Evolutionary conservation across 306 rosid genomes (phyloP).

Genomic region (Quercus alba): DNA sequence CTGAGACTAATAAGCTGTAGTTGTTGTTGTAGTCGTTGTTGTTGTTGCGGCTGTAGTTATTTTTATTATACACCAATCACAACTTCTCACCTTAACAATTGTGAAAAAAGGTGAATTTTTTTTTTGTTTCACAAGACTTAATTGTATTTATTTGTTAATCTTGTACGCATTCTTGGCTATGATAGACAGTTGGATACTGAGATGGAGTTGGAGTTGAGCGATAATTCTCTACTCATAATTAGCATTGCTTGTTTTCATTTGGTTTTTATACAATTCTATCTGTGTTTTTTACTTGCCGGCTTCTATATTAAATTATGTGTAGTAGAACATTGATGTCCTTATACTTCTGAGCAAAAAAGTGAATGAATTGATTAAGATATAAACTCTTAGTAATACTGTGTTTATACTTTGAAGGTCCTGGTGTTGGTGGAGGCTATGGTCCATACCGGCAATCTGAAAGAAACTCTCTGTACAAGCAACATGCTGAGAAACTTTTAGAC

Average conservation of each 20-base stretch:
- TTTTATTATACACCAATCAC: no score
- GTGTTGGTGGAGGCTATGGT: slow-evolving; percentile 89
- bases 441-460: slow-evolving; percentile 95
- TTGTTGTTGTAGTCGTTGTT: no score
- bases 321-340: not conserved
- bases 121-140: not conserved
- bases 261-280: not conserved
- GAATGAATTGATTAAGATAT: not conserved
- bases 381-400: slow-evolving; percentile 13
- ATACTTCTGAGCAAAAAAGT: not conserved
- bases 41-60: no score
- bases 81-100: no score
- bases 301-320: no score
- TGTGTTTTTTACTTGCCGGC: not conserved
- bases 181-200: no score
- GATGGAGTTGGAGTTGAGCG: no score
- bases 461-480: slow-evolving; percentile 68
- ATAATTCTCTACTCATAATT: no score
- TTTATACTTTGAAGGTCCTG: slow-evolving; percentile 62
- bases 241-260: not conserved
- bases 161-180: no score
- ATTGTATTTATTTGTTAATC: not conserved
- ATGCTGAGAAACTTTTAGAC: slow-evolving; percentile 72
- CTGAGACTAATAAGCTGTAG: no score
- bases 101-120: no score